Percentiles rank a stretch among this genome's conserved stretches.
These are phyloP conservation scores for Pythium dissimile DNA, from an alignment of 352 stramenopile species.

Conservation along the genomic window DNA sequence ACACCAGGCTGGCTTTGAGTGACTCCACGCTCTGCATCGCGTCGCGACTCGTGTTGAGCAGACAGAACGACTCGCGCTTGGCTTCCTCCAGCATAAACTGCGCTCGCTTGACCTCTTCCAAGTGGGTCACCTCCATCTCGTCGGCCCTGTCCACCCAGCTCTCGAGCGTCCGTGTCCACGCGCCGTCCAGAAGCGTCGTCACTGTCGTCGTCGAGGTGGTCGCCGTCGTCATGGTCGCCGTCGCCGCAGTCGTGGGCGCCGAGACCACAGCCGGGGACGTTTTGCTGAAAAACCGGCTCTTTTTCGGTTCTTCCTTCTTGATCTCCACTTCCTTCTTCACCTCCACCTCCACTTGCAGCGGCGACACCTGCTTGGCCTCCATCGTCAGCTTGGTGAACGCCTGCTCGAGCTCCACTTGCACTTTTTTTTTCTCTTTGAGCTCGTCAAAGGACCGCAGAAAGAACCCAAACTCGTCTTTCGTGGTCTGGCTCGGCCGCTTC, in stretches of 20 bases:
- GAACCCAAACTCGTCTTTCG: slow-evolving; percentile 72
- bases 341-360: slow-evolving; percentile 15
- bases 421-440: slow-evolving; percentile 44
- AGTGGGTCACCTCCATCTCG: slow-evolving; percentile 62
- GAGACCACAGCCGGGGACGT: not conserved
- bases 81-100: slow-evolving; percentile 68
- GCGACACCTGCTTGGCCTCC: slow-evolving; percentile 10
- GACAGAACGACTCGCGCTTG: slow-evolving; percentile 59
- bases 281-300: not conserved
- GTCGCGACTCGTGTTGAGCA: slow-evolving; percentile 51
- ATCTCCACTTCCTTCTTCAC: slow-evolving; percentile 13
- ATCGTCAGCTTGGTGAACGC: slow-evolving; percentile 31
- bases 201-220: slow-evolving; percentile 23
- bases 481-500: slow-evolving; percentile 5
- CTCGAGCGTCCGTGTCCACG: slow-evolving; percentile 50
- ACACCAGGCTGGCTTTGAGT: slow-evolving; percentile 59
- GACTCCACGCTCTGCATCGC: slow-evolving; percentile 65
- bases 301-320: slow-evolving; percentile 5
- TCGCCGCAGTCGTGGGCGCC: not conserved
- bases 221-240: not conserved
- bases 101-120: slow-evolving; percentile 67
- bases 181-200: slow-evolving; percentile 2
- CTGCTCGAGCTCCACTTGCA: slow-evolving; percentile 44
- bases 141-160: slow-evolving; percentile 61
- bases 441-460: slow-evolving; percentile 69